phyloP scores from a whole-genome alignment of 192 early-diverging fungal species.

The Mortierella claussenii region DNA sequence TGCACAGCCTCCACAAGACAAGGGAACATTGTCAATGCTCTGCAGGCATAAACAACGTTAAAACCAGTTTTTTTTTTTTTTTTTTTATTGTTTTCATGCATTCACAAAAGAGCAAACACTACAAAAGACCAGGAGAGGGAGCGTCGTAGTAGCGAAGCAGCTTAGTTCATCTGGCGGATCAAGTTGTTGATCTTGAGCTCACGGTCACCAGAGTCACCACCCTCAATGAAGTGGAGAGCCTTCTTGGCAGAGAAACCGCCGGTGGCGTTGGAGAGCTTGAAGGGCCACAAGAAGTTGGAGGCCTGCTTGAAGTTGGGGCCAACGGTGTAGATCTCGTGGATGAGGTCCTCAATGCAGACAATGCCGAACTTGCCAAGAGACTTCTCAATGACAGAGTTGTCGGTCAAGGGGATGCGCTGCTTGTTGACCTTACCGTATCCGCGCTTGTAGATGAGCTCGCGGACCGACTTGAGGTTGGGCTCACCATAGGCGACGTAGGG shows the following conservation, averaged over 20 bases:
- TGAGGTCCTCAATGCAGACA: slow-evolving; percentile 97
- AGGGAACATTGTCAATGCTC: too few species aligned
- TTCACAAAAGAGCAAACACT: slow-evolving; percentile 39
- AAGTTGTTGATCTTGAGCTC: slow-evolving; percentile 97
- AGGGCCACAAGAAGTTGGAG: slow-evolving; percentile 99
- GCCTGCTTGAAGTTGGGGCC: slow-evolving; percentile 98
- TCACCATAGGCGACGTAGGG: slow-evolving; percentile 96
- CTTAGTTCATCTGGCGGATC: slow-evolving; percentile 71
- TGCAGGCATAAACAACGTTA: too few species aligned
- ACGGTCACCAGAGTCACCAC: slow-evolving; percentile 97
- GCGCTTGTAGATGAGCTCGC: slow-evolving; percentile 99
- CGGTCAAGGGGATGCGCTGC: slow-evolving; percentile 95
- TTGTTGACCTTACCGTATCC: slow-evolving; percentile 98
- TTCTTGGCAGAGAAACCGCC: slow-evolving; percentile 96
- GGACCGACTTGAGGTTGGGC: slow-evolving; percentile 98
- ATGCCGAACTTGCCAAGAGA: slow-evolving; percentile 93
- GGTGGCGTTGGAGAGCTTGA: slow-evolving; percentile 98
- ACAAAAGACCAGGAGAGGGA: slow-evolving; percentile 7
- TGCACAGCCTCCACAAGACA: too few species aligned
- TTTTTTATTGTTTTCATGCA: slow-evolving; percentile 19
- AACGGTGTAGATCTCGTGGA: slow-evolving; percentile 99
- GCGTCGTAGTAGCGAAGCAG: background rate
- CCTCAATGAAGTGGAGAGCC: slow-evolving; percentile 95
- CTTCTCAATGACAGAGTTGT: slow-evolving; percentile 96
- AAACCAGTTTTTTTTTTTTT: slow-evolving; percentile 8